Conservation (phyloP, 2,329 filamentous ascomycete species). For the Xylariaceae sp. region DNA sequence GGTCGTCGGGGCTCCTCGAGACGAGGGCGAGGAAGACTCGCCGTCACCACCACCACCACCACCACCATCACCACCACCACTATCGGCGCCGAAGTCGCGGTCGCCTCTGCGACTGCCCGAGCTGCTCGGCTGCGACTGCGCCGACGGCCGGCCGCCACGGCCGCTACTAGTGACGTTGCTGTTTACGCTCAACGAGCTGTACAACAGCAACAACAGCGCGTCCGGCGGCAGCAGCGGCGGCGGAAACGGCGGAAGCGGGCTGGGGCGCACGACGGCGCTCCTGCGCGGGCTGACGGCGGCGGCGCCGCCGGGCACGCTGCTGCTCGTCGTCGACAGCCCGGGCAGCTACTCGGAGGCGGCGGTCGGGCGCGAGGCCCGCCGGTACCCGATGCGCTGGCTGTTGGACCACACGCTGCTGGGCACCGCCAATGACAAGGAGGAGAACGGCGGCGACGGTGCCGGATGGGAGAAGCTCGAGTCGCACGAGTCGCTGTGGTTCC, state of each 20-base stretch:
- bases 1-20: slow-evolving; percentile 1
- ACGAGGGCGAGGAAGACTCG: slow-evolving; percentile 26
- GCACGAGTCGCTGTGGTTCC: slow-evolving; percentile 79
- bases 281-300: slow-evolving; percentile 59
- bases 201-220: slow-evolving; percentile 68
- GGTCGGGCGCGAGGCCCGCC: slow-evolving; percentile 53
- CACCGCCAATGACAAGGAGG: slow-evolving; percentile 27
- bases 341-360: slow-evolving; percentile 84
- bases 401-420: slow-evolving; percentile 69
- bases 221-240: too few relatives aligned
- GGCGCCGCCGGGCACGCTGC: slow-evolving; percentile 51
- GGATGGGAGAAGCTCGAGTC: slow-evolving; percentile 69
- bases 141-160: too few relatives aligned
- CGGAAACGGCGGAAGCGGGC: too few relatives aligned
- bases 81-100: background rate
- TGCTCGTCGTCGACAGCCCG: slow-evolving; percentile 87
- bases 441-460: slow-evolving; percentile 5
- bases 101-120: too few relatives aligned
- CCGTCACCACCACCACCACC: slow-evolving; percentile 1
- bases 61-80: background rate
- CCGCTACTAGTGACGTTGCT: slow-evolving; percentile 64
- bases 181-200: slow-evolving; percentile 95
- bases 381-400: slow-evolving; percentile 91
- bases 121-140: too few relatives aligned
- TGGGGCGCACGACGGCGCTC: slow-evolving; percentile 67